These are phyloP conservation scores for Apophysomyces ossiformis DNA, from an alignment of 371 early-diverging fungal genomes.

Conservation along the genomic window DNA sequence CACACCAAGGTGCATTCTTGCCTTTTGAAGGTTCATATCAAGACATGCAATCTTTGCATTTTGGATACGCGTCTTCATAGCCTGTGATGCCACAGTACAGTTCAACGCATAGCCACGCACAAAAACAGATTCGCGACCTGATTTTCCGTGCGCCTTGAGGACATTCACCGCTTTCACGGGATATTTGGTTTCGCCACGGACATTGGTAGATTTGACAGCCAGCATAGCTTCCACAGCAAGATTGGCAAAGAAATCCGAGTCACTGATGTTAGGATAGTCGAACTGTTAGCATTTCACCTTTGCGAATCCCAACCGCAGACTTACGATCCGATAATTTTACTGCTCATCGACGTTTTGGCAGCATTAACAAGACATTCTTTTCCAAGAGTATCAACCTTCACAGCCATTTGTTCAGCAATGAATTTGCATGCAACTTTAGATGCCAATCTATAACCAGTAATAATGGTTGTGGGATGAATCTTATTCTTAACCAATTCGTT, in stretches of 20 bases:
- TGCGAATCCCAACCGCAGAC: slow-evolving; percentile 21
- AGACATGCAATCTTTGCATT: slow-evolving; percentile 98
- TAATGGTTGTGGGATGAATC: slow-evolving; percentile 99
- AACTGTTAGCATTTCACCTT: not conserved
- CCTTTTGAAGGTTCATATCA: slow-evolving; percentile 99
- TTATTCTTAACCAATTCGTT: slow-evolving; percentile 97
- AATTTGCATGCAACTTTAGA: slow-evolving; percentile 99
- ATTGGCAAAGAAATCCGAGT: slow-evolving; percentile 95
- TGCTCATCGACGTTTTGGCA: slow-evolving; percentile 98
- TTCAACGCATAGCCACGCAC: slow-evolving; percentile 99
- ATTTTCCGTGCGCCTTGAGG: slow-evolving; percentile 98
- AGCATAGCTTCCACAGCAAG: slow-evolving; percentile 96
- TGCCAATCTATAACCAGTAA: slow-evolving; percentile 97
- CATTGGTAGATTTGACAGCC: slow-evolving; percentile 88
- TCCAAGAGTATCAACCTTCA: slow-evolving; percentile 92
- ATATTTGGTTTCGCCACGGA: slow-evolving; percentile 91
- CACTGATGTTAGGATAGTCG: slow-evolving; percentile 49
- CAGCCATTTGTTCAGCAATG: slow-evolving; percentile 95
- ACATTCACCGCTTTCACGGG: slow-evolving; percentile 99
- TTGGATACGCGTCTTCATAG: slow-evolving; percentile 88
- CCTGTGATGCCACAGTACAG: slow-evolving; percentile 98
- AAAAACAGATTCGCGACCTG: slow-evolving; percentile 90
- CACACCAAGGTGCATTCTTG: slow-evolving; percentile 98
- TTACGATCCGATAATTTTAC: slow-evolving; percentile 96
- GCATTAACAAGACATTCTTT: slow-evolving; percentile 94